phyloP scores from a whole-genome alignment of 352 stramenopile species.

The Phytophthora uliginosa region DNA sequence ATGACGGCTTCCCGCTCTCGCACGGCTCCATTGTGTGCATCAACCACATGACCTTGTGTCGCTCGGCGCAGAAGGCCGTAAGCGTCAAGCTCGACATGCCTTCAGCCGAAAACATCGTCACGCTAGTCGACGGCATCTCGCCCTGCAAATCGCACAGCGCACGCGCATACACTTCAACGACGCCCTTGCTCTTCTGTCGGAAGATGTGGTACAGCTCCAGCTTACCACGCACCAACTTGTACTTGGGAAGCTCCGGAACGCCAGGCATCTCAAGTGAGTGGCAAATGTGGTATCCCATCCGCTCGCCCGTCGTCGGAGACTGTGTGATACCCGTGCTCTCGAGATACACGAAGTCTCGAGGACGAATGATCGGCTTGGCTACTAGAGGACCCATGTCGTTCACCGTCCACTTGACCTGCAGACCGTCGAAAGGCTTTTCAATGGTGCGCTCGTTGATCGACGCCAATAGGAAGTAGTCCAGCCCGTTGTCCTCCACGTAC shows the following conservation, averaged over 20 bases:
- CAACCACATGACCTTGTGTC: conserved; percentile 60
- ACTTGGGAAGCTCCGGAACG: conserved; percentile 35
- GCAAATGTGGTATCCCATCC: conserved; percentile 59
- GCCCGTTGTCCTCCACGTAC: conserved; percentile 50
- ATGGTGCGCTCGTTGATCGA: conserved; percentile 32
- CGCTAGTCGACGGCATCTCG: conserved; percentile 37
- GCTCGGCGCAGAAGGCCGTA: conserved; percentile 38
- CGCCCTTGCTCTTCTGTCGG: conserved; percentile 43
- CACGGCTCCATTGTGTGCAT: conserved; percentile 35
- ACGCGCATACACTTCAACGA: conserved; percentile 56
- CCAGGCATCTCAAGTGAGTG: conserved; percentile 54
- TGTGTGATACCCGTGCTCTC: conserved; percentile 53
- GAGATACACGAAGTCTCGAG: conserved; percentile 56
- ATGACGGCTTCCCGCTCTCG: conserved; percentile 31
- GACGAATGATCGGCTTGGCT: conserved; percentile 36
- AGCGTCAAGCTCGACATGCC: conserved; percentile 36
- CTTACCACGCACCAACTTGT: conserved; percentile 54
- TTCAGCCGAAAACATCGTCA: conserved; percentile 39
- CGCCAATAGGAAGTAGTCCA: conserved; percentile 41
- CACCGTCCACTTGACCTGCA: conserved; percentile 51
- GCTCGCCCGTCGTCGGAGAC: conserved; percentile 43
- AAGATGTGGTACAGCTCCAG: conserved; percentile 55
- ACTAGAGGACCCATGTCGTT: conserved; percentile 47
- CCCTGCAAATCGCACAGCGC: conserved; percentile 41
- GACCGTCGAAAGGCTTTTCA: conserved; percentile 39